Conservation (phyloP, 176 grass and related monocot species). For the Ampelocalamus luodianensis region DNA sequence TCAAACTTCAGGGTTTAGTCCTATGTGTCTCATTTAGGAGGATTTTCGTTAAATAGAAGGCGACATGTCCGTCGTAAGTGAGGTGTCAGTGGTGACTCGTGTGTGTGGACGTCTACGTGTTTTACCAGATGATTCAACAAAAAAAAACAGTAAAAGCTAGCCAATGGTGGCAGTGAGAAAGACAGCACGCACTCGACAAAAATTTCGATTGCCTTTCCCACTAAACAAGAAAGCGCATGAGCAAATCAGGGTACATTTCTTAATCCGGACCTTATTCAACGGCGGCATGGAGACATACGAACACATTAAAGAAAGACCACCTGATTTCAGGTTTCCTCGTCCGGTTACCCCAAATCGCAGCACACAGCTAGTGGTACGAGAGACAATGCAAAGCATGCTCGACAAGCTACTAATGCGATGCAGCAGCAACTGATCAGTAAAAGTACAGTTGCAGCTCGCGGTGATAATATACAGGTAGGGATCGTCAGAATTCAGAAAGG, state of each 20-base stretch:
- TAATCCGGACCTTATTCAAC: neutral
- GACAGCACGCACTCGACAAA: neutral
- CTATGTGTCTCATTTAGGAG: no score
- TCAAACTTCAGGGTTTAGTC: no score
- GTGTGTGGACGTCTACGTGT: no score
- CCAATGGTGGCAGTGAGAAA: neutral
- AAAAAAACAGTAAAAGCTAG: slow-evolving; percentile 4
- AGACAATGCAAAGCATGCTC: neutral
- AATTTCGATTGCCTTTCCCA: neutral
- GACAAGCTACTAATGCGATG: neutral
- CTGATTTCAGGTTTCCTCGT: neutral
- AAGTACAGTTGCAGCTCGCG: neutral
- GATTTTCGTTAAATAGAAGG: no score
- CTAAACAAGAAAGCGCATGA: neutral
- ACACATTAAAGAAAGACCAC: slow-evolving; percentile 14
- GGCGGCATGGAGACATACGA: slow-evolving; percentile 10
- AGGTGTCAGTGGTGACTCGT: no score
- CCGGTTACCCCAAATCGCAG: neutral
- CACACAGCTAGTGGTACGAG: neutral
- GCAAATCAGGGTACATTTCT: neutral
- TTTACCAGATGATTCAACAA: no score
- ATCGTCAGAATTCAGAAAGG: neutral
- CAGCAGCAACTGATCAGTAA: neutral
- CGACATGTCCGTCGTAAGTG: no score
- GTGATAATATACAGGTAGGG: slow-evolving; percentile 25